Conservation (phyloP, 2,329 filamentous ascomycete species). For the Aspergillus clavatus region DNA sequence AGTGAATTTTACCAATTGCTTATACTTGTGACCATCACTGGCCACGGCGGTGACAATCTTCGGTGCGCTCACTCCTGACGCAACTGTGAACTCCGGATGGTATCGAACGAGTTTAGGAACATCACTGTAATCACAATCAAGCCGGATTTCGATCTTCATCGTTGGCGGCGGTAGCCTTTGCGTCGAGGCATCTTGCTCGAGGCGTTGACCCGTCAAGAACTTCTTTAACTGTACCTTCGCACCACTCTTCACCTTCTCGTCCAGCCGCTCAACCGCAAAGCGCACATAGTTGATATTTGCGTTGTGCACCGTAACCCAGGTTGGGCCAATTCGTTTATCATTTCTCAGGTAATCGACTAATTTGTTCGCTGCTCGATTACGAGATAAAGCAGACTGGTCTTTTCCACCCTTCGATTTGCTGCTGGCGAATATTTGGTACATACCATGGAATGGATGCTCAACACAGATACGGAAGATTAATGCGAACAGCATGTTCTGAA, state of each 20-base stretch:
- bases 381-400: constrained; percentile 69
- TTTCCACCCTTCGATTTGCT: constrained; percentile 62
- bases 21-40: constrained; percentile 73
- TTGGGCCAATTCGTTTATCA: constrained; percentile 48
- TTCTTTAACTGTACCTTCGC: constrained; percentile 61
- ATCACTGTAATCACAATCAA: constrained; percentile 68
- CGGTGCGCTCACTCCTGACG: constrained; percentile 83
- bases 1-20: constrained; percentile 62
- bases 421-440: constrained; percentile 92
- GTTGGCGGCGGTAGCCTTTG: constrained; percentile 82
- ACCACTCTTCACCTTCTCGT: constrained; percentile 63
- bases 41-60: constrained; percentile 84
- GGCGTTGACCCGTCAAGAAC: constrained; percentile 56
- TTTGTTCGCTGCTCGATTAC: constrained; percentile 66
- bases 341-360: constrained; percentile 59
- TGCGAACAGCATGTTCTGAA: constrained; percentile 69
- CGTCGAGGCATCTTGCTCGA: constrained; percentile 60
- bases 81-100: constrained; percentile 73
- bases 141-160: constrained; percentile 71
- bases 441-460: constrained; percentile 93
- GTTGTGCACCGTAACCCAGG: constrained; percentile 69
- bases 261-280: constrained; percentile 44
- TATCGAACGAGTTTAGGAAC: constrained; percentile 72
- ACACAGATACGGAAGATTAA: constrained; percentile 79
- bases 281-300: constrained; percentile 63